Percentiles rank a stretch among this genome's conserved stretches.
phyloP scores from a whole-genome alignment of 331 rosid genomes.

The Dryas integrifolia region DNA sequence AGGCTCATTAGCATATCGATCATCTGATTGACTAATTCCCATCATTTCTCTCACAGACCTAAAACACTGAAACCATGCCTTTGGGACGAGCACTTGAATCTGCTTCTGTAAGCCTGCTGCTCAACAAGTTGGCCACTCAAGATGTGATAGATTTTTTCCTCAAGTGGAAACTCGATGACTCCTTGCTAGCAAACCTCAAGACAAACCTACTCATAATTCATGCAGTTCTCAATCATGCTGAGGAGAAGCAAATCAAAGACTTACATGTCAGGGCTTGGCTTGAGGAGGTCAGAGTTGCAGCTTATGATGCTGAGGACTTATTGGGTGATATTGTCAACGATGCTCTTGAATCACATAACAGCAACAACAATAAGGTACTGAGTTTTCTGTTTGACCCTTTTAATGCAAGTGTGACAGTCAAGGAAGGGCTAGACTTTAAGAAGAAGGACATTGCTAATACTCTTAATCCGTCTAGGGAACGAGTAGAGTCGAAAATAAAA shows the following conservation, averaged over 20 bases:
- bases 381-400: neutral
- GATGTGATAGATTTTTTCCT: conserved; percentile 24
- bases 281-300: conserved; percentile 22
- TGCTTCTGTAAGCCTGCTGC: conserved; percentile 22
- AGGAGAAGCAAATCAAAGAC: conserved; percentile 14
- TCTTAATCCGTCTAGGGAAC: neutral
- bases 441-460: conserved; percentile 2
- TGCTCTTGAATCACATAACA: conserved; percentile 7
- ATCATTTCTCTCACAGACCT: neutral
- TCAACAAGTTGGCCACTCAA: conserved; percentile 15
- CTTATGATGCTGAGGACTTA: conserved; percentile 17
- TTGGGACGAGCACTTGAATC: conserved; percentile 14
- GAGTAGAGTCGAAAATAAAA: neutral
- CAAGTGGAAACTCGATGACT: neutral
- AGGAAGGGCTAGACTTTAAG: conserved; percentile 11
- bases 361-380: neutral
- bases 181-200: conserved; percentile 1
- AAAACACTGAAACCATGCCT: conserved; percentile 5
- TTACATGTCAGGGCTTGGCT: conserved; percentile 19
- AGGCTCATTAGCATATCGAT: neutral
- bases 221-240: conserved; percentile 25
- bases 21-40: neutral
- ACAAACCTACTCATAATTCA: neutral
- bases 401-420: neutral
- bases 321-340: conserved; percentile 19